Evolutionary conservation across 169 alveolate species (phyloP), one percentile per base, ranked within the genome.

Genomic region (Theileria sp.): DNA sequence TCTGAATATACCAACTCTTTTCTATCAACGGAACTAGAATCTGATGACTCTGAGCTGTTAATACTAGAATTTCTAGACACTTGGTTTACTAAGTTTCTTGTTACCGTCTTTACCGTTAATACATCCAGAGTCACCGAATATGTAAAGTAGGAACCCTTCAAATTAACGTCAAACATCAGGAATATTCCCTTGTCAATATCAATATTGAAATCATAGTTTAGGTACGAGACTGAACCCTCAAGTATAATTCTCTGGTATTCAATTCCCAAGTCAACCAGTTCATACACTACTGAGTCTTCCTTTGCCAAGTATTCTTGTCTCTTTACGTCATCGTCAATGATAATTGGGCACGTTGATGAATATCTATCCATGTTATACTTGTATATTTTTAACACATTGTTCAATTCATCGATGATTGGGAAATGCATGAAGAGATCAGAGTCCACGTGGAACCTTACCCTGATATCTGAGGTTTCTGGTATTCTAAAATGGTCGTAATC

Each of bases 191-290:
- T 28, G 38, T 44, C 65, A 28, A 32, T 38, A 19, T 83, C 89
- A 10, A 83, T 61, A 60, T 65, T 58, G 23, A 83, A 25, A 68
- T 83, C 80, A 21, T 61, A 56, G 76, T 77, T 83, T 68, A 61
- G 25, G 23, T 50, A 83, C 19, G 89, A 58, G 17, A 72, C 49
- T 30, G 86, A 21, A 19, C 86, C 89, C 62, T 72, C 78, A 36
- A 69, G 54, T 36, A 83, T 49, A 51, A 38, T 65, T 44, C 72
- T 75, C 58, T 54, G 64, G 65, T 70, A 83, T 68, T 83, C 89
- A 8, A 54, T 54, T 5, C 89, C 89, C 72, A 83, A 44, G 26
- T 83, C 89, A 0, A 83, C 78, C 81, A 83, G 61, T 28, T 83
- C 75, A 62, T 83, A 83, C 51, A 58, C 62, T 21, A 64, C 50